Conservation (phyloP, 2,329 filamentous ascomycete species). For the Chalara sp. region DNA sequence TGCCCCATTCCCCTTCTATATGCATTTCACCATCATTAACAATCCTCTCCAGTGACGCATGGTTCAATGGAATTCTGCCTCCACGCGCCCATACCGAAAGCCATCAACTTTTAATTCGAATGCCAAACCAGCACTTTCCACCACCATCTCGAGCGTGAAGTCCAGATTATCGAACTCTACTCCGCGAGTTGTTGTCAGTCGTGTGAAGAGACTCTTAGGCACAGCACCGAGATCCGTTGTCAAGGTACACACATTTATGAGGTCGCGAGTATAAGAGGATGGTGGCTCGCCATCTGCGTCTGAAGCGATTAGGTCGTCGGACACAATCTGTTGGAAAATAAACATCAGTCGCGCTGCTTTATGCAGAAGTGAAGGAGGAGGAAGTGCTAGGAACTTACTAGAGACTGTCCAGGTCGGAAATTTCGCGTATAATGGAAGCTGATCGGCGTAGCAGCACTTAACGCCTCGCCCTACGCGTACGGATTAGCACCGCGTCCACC, state of each 20-base stretch:
- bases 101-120: constrained; percentile 78
- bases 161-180: constrained; percentile 79
- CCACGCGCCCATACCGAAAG: constrained; percentile 67
- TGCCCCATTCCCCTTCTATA: too few species aligned
- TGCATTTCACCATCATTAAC: background rate
- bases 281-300: constrained; percentile 52
- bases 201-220: constrained; percentile 65
- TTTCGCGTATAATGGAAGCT: constrained; percentile 83
- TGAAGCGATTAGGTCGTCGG: constrained; percentile 73
- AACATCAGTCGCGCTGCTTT: too few species aligned
- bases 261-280: constrained; percentile 53
- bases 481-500: too few species aligned
- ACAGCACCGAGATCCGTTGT: constrained; percentile 76
- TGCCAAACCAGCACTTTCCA: constrained; percentile 67
- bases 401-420: constrained; percentile 68
- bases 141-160: constrained; percentile 77
- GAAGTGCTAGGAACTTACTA: constrained; percentile 28
- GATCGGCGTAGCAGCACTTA: constrained; percentile 67
- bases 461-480: constrained; percentile 55
- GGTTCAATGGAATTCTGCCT: constrained; percentile 66
- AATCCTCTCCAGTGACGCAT: constrained; percentile 1
- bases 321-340: constrained; percentile 43
- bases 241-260: constrained; percentile 70
- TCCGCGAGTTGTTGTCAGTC: constrained; percentile 70
- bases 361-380: too few species aligned